These are phyloP conservation scores for Capronia coronata DNA, from an alignment of 2,329 filamentous ascomycete species.

Conservation along the genomic window DNA sequence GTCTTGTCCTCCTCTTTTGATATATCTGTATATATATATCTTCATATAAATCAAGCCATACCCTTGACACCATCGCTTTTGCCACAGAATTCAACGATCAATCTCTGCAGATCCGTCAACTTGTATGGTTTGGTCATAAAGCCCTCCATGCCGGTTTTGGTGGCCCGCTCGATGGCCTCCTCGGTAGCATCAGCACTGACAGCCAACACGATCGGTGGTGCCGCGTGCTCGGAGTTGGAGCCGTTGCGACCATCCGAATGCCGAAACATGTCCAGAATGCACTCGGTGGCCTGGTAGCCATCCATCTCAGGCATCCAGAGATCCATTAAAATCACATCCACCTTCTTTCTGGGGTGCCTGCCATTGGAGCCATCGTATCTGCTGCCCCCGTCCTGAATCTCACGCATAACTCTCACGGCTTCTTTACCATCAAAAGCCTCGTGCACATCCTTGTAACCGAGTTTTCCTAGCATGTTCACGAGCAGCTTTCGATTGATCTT, in stretches of 20 bases:
- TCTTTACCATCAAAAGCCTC: slow-evolving; percentile 64
- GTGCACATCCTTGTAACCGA: slow-evolving; percentile 58
- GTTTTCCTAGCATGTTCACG: slow-evolving; percentile 59
- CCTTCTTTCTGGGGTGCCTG: slow-evolving; percentile 30
- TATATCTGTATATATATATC: too few species aligned
- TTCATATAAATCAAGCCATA: slow-evolving; percentile 1
- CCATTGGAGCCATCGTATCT: slow-evolving; percentile 6
- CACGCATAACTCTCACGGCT: slow-evolving; percentile 56
- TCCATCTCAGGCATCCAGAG: slow-evolving; percentile 72
- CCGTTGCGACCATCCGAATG: slow-evolving; percentile 25
- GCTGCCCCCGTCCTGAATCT: slow-evolving; percentile 32
- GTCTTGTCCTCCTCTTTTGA: too few species aligned
- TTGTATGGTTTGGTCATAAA: slow-evolving; percentile 65
- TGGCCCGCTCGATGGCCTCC: slow-evolving; percentile 54
- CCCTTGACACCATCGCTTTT: slow-evolving; percentile 12
- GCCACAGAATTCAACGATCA: slow-evolving; percentile 48
- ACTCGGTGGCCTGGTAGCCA: slow-evolving; percentile 61
- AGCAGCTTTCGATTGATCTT: slow-evolving; percentile 63
- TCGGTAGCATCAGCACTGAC: slow-evolving; percentile 63
- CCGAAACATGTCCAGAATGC: slow-evolving; percentile 53
- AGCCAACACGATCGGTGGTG: slow-evolving; percentile 48
- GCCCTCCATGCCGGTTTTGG: slow-evolving; percentile 58
- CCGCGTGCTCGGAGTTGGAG: slow-evolving; percentile 5
- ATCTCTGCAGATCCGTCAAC: slow-evolving; percentile 54
- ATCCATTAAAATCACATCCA: slow-evolving; percentile 66